Base-by-base conservation (phyloP, 2,329 filamentous ascomycete genomes). In the Epichloe elymi region DNA sequence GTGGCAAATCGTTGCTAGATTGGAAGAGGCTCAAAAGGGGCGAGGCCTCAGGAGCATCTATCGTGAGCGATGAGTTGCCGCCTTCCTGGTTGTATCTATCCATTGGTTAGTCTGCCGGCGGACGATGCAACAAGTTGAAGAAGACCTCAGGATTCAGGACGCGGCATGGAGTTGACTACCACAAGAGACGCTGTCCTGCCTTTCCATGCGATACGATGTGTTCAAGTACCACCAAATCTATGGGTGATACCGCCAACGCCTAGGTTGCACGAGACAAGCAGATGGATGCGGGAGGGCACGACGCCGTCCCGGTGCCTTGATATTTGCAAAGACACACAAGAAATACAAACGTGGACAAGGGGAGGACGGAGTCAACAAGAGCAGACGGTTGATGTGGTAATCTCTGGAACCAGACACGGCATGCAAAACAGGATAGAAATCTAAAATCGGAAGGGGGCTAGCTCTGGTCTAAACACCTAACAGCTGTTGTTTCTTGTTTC, bases 1-100 rank as follows among this genome's bases (percentile, higher is more conserved):
- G 67, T 60, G 67, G 73, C 56, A 76, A 67, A 55, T 71, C 62
- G 46, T 72, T 43, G 26, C 33, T 67, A 56, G 74, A 70, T 61
- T 73, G 70, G 63, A 78, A 79, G 55, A 78, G 64, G 60, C 66
- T 72, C 62, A 79, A 63, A 76, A 26, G 69, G 53, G 73, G 68
- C 51, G 74, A 67, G 55, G 74, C 69, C 61, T 77, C 74, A 51
- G 71, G 61, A 56, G 74, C 73, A 63, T 79, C 76, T 66, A 79
- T 70, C 57, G 73, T 71, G 59, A 79, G 68, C 59, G 75, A 68
- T 56, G 75, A 70, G 55, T 70, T 70, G 63, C 66, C 72, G 60
- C 74, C 67, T 60, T 78, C 75, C 62, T 77, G 74, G 61, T 67
- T 72, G 67, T 78, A 79, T 72, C 77, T 80, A 64, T 53, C 49